Evolutionary conservation across 1,284 basidiomycete species (phyloP).

Genomic region (Earliella scabrosa): DNA sequence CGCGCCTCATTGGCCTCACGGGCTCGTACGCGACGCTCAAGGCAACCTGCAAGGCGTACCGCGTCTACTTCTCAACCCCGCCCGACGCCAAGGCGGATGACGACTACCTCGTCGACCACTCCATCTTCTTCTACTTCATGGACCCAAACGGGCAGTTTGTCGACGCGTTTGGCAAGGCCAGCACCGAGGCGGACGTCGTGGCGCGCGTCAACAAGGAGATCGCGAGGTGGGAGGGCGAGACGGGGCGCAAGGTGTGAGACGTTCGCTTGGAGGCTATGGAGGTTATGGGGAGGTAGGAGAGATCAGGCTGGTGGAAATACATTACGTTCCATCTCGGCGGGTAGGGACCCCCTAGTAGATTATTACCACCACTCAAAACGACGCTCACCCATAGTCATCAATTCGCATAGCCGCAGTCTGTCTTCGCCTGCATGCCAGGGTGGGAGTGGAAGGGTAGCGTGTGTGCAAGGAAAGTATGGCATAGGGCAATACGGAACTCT

Average conservation of each 20-base stretch:
- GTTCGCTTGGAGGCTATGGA: background rate
- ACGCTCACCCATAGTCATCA: background rate
- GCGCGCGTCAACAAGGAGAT: conserved; percentile 63
- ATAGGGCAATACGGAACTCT: conserved; percentile 9
- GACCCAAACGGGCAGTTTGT: conserved; percentile 95
- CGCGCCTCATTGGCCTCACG: conserved; percentile 86
- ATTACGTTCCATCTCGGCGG: background rate
- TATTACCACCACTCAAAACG: conserved; percentile 1
- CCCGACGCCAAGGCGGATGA: conserved; percentile 84
- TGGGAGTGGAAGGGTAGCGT: background rate
- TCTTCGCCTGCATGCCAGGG: too few species aligned
- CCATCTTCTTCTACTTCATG: conserved; percentile 99
- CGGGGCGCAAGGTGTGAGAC: conserved; percentile 36
- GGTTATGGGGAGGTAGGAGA: conserved; percentile 6
- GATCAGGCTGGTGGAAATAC: background rate
- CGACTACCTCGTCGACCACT: conserved; percentile 97
- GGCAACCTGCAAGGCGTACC: conserved; percentile 90
- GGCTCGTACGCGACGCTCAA: conserved; percentile 90
- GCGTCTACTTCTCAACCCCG: conserved; percentile 98
- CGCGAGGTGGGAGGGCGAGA: conserved; percentile 54
- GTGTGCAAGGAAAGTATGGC: conserved; percentile 9
- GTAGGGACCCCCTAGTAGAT: background rate
- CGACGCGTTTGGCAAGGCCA: conserved; percentile 94
- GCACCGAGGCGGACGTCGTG: conserved; percentile 72
- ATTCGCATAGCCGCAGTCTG: too few species aligned